Conservation (phyloP, 768 basidiomycete genomes). For the Collybia nuda region DNA sequence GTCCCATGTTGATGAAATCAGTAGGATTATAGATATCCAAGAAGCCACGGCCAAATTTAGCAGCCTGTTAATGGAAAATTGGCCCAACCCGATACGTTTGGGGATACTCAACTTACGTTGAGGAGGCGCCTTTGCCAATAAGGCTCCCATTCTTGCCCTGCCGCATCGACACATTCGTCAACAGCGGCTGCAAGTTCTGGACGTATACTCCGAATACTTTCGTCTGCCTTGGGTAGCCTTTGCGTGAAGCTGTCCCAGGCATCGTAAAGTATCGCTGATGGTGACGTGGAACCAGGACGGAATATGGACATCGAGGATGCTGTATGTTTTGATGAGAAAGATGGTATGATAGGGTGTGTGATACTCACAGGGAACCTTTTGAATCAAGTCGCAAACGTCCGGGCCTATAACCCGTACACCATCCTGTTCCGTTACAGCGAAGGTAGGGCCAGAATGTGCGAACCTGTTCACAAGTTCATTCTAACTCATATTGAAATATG, state of each 20-base stretch:
- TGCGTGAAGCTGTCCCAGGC: constrained; percentile 85
- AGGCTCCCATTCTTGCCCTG: constrained; percentile 89
- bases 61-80: constrained; percentile 56
- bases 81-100: background rate
- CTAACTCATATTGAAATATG: constrained; percentile 1
- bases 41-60: constrained; percentile 93
- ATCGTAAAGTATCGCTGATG: constrained; percentile 89
- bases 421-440: constrained; percentile 85
- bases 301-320: constrained; percentile 83
- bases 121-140: constrained; percentile 87
- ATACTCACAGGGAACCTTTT: constrained; percentile 85
- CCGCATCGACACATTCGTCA: constrained; percentile 89
- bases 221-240: constrained; percentile 90
- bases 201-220: constrained; percentile 84
- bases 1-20: constrained; percentile 91
- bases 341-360: background rate
- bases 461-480: constrained; percentile 50
- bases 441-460: constrained; percentile 71
- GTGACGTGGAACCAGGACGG: constrained; percentile 88
- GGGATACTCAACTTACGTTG: constrained; percentile 50
- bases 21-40: constrained; percentile 90
- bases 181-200: constrained; percentile 57
- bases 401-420: constrained; percentile 84
- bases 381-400: constrained; percentile 82
- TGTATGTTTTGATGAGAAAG: constrained; percentile 22